Evolutionary conservation across 208 protist species (phyloP), one percentile per base, ranked within the genome.

Genomic region (Trypanosoma avium): DNA sequence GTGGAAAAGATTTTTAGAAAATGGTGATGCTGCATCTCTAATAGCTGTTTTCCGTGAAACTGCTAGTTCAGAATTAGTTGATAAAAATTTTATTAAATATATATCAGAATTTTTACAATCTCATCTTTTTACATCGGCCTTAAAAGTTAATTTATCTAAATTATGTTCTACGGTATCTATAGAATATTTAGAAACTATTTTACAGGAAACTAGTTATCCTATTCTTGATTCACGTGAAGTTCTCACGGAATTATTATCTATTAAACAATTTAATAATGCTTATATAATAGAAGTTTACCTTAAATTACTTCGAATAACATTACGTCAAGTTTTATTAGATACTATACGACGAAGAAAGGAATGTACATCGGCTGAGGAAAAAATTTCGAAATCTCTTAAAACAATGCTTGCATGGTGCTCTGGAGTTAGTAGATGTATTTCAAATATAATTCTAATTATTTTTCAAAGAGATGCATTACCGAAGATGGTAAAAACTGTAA

Each of bases 381-480:
- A 33, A 35, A 17, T 64, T 10, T 12, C n/a, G 29, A 52, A 35
- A 24, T 57, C 63, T 9, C 47, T 42, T 13, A 29, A 21, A 1
- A 73, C 60, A 0, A 79, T 89, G 73, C 57, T 52, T 30, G 60
- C 79, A 32, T 89, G 82, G 82, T 75, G 67, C 45, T n/a, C 61
- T 2, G 77, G 79, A 29, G 48, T 89, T 7, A 35, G 70, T 17
- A 9, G 21, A 22, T 19, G 21, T 46, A 9, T 73, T 1, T 73
- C 42, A 19, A 19, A 55, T 24, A 61, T 58, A 47, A 33, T 61
- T 19, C 7, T n/a, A 15, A 35, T 10, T 10, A 13, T 73, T 42
- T 40, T 17, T 59, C 24, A 36, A 33, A 17, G 43, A 48, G 67
- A 73, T 55, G 67, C 67, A 26, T 22, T 50, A 32, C 67, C 67